Percentiles rank a stretch among this genome's conserved stretches.
These are phyloP conservation scores for Chloris gayana DNA, from an alignment of 176 grass and related monocot species.

Conservation along the genomic window DNA sequence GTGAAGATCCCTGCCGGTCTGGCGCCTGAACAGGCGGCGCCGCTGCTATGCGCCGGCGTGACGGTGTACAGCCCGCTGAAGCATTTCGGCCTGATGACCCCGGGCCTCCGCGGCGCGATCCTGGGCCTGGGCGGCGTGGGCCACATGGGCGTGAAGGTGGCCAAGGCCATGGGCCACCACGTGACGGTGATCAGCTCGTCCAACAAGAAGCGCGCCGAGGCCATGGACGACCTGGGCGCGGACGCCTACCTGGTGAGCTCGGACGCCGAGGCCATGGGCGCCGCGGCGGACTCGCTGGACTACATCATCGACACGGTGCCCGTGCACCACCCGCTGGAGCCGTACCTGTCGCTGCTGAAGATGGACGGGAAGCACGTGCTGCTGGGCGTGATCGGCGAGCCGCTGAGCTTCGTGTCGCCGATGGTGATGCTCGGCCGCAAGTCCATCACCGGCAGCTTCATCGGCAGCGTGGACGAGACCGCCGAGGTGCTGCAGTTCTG, in stretches of 20 bases:
- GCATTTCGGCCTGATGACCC: slow-evolving; percentile 67
- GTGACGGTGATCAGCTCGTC: slow-evolving; percentile 98
- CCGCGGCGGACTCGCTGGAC: slow-evolving; percentile 65
- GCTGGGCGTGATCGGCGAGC: slow-evolving; percentile 83
- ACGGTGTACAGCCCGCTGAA: slow-evolving; percentile 97
- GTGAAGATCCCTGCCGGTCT: slow-evolving; percentile 75
- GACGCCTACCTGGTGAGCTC: slow-evolving; percentile 90
- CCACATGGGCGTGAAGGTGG: slow-evolving; percentile 95
- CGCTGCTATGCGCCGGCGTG: slow-evolving; percentile 86
- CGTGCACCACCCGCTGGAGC: slow-evolving; percentile 76
- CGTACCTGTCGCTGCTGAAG: slow-evolving; percentile 80
- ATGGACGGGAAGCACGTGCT: slow-evolving; percentile 81
- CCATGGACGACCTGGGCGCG: slow-evolving; percentile 83
- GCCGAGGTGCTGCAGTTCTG: slow-evolving; percentile 80
- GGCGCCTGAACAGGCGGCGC: slow-evolving; percentile 82
- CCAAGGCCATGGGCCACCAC: slow-evolving; percentile 93
- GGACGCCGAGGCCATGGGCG: slow-evolving; percentile 56
- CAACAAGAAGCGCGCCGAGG: slow-evolving; percentile 71
- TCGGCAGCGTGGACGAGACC: slow-evolving; percentile 82
- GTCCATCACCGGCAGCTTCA: slow-evolving; percentile 84
- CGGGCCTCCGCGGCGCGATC: slow-evolving; percentile 68
- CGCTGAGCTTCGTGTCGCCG: slow-evolving; percentile 77
- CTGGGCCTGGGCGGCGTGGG: slow-evolving; percentile 90
- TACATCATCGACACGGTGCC: slow-evolving; percentile 99
- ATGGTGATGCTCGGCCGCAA: slow-evolving; percentile 92